phyloP scores from a whole-genome alignment of 1,284 basidiomycete genomes.

The Sporisorium exsertum region DNA sequence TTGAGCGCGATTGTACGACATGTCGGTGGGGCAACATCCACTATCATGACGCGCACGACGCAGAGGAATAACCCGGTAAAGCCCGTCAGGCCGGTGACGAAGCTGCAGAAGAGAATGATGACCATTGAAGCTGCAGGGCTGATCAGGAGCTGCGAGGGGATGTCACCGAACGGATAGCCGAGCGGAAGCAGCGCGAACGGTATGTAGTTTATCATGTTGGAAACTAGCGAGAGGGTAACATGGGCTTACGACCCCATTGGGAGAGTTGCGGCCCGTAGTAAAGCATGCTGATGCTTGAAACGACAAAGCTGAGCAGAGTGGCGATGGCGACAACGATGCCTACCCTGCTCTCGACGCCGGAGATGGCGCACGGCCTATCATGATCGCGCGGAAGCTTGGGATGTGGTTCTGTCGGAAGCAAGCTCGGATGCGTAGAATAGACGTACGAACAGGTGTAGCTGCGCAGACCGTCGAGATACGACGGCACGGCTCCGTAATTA shows the following conservation, averaged over 20 bases:
- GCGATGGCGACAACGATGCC: conserved; percentile 42
- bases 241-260: conserved; percentile 44
- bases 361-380: conserved; percentile 44
- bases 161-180: conserved; percentile 41
- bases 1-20: conserved; percentile 36
- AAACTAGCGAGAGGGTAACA: conserved; percentile 40
- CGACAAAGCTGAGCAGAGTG: conserved; percentile 43
- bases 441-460: conserved; percentile 41
- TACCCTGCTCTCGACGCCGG: conserved; percentile 46
- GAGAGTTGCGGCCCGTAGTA: conserved; percentile 47
- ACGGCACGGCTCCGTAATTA: conserved; percentile 36
- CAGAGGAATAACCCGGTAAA: conserved; percentile 39
- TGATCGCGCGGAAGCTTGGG: conserved; percentile 33
- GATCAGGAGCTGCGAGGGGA: conserved; percentile 32
- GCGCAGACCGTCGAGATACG: conserved; percentile 41
- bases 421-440: conserved; percentile 32
- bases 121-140: conserved; percentile 32
- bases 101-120: conserved; percentile 38
- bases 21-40: conserved; percentile 43
- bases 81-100: conserved; percentile 38
- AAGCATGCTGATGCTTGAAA: conserved; percentile 48
- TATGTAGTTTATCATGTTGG: conserved; percentile 45
- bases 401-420: conserved; percentile 31
- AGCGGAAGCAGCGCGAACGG: conserved; percentile 44
- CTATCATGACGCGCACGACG: conserved; percentile 43